phyloP scores from a whole-genome alignment of 179 eudicot species.

The Beta macrorhiza region DNA sequence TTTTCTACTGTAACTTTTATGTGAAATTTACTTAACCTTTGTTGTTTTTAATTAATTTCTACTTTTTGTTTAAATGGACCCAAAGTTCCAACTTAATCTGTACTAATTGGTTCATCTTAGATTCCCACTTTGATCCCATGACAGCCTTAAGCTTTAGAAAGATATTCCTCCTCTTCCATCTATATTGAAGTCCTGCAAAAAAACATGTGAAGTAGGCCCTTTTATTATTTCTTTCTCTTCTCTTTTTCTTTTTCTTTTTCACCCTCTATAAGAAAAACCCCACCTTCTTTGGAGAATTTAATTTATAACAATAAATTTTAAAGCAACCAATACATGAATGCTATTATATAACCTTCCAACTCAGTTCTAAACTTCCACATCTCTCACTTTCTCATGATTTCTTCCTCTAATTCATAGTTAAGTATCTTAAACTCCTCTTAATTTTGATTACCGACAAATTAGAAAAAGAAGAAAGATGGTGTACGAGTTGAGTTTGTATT shows the following conservation, averaged over 20 bases:
- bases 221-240: not conserved
- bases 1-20: not conserved
- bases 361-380: slow-evolving; percentile 2
- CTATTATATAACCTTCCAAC: slow-evolving; percentile 7
- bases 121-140: slow-evolving; percentile 25
- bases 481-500: not conserved
- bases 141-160: slow-evolving; percentile 9
- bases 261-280: not conserved
- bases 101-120: slow-evolving; percentile 25
- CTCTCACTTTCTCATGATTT: not conserved
- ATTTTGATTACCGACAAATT: not conserved
- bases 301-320: not conserved
- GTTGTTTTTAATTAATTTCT: not conserved
- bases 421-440: not conserved
- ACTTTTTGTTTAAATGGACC: slow-evolving; percentile 8
- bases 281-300: slow-evolving; percentile 5
- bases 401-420: not conserved
- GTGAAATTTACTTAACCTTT: not conserved
- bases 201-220: slow-evolving; percentile 35
- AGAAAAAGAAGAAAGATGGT: slow-evolving; percentile 6
- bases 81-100: not conserved
- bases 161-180: slow-evolving; percentile 10
- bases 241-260: not conserved
- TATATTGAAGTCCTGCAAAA: slow-evolving; percentile 20
- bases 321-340: slow-evolving; percentile 23